Evolutionary conservation across 2,329 filamentous ascomycete species (phyloP).

Genomic region (Talaromyces sp.): DNA sequence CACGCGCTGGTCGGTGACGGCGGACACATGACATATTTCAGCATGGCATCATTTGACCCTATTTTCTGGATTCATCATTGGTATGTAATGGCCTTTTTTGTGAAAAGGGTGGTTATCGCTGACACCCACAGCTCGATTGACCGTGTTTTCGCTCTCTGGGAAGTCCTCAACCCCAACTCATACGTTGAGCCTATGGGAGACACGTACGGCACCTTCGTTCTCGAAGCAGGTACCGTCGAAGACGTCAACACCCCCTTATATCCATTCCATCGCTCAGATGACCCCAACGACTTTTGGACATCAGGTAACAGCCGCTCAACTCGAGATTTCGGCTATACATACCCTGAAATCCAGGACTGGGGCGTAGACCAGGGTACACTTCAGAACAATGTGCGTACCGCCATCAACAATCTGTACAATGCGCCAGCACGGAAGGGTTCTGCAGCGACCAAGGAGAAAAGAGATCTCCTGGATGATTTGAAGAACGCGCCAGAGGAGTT

Average conservation of each 20-base stretch:
- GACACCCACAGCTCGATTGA: slow-evolving; percentile 59
- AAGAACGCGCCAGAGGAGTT: not conserved
- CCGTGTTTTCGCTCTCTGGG: slow-evolving; percentile 73
- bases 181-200: slow-evolving; percentile 60
- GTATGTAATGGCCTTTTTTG: slow-evolving; percentile 26
- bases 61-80: slow-evolving; percentile 73
- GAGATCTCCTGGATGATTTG: not conserved
- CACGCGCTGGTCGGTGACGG: slow-evolving; percentile 55
- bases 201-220: slow-evolving; percentile 61
- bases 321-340: slow-evolving; percentile 68
- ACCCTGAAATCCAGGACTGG: slow-evolving; percentile 60
- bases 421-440: slow-evolving; percentile 1
- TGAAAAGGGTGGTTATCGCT: not conserved
- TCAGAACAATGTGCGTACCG: slow-evolving; percentile 43
- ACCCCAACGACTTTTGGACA: slow-evolving; percentile 61
- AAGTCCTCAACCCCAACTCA: slow-evolving; percentile 64
- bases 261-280: slow-evolving; percentile 59
- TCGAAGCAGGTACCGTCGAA: slow-evolving; percentile 52
- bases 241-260: slow-evolving; percentile 58
- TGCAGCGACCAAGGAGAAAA: not conserved
- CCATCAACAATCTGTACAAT: slow-evolving; percentile 63
- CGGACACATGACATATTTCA: slow-evolving; percentile 68
- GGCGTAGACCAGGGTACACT: slow-evolving; percentile 35
- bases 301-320: slow-evolving; percentile 60
- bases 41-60: slow-evolving; percentile 74